A percentile compares a stretch with the other conserved stretches of the same genome.
phyloP scores from a whole-genome alignment of 768 basidiomycete genomes.

The Mycena chlorophos region DNA sequence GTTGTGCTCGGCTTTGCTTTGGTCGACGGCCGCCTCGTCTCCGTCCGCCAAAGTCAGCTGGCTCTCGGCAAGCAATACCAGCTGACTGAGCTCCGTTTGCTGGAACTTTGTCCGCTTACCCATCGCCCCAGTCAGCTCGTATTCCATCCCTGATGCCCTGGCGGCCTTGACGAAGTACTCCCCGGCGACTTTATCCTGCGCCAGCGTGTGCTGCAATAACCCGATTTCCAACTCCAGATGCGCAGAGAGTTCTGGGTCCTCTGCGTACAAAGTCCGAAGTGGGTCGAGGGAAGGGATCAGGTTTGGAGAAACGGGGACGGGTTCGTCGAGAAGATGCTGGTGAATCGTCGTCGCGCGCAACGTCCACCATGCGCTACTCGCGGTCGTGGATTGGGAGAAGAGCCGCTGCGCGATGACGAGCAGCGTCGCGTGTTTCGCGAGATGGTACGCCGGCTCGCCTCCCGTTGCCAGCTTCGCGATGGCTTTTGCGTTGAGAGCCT shows the following conservation, averaged over 20 bases:
- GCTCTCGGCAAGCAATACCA: slow-evolving; percentile 92
- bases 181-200: slow-evolving; percentile 75
- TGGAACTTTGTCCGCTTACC: slow-evolving; percentile 96
- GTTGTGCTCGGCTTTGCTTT: slow-evolving; percentile 9
- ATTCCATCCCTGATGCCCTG: slow-evolving; percentile 74
- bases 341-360: slow-evolving; percentile 74
- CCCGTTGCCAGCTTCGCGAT: slow-evolving; percentile 75
- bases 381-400: slow-evolving; percentile 52
- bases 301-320: slow-evolving; percentile 56
- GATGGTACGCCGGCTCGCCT: slow-evolving; percentile 97
- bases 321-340: slow-evolving; percentile 81
- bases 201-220: slow-evolving; percentile 72
- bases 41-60: slow-evolving; percentile 35
- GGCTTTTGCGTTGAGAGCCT: slow-evolving; percentile 62
- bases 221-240: slow-evolving; percentile 75
- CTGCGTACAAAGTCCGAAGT: slow-evolving; percentile 39
- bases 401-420: slow-evolving; percentile 76
- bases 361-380: slow-evolving; percentile 80
- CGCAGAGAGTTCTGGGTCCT: slow-evolving; percentile 66
- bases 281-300: slow-evolving; percentile 42
- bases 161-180: slow-evolving; percentile 79
- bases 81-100: slow-evolving; percentile 78
- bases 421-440: slow-evolving; percentile 66
- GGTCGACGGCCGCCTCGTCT: slow-evolving; percentile 4
- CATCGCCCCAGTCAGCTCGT: slow-evolving; percentile 88